These are phyloP conservation scores for Suhomyces chickasaworum DNA, from an alignment of 1,139 yeast genomes.

Conservation along the genomic window DNA sequence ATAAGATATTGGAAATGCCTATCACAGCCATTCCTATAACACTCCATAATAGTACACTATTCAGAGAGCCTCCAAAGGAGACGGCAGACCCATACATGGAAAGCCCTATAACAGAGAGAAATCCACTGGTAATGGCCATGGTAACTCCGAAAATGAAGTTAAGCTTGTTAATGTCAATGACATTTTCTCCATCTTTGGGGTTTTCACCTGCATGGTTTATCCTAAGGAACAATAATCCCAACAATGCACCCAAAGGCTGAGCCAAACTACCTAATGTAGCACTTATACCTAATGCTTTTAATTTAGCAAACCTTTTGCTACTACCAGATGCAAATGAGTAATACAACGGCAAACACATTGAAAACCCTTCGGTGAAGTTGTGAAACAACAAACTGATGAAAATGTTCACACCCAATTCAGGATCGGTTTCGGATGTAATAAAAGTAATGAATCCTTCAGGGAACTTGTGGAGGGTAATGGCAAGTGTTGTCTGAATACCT, in stretches of 20 bases:
- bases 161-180: constrained; percentile 36
- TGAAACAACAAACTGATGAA: constrained; percentile 84
- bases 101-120: constrained; percentile 73
- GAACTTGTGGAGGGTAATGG: constrained; percentile 83
- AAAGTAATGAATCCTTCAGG: constrained; percentile 95
- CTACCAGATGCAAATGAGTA: constrained; percentile 51
- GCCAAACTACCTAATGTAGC: constrained; percentile 77
- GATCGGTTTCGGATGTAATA: constrained; percentile 75
- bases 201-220: constrained; percentile 32
- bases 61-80: constrained; percentile 64
- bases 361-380: constrained; percentile 93
- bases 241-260: constrained; percentile 85
- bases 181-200: constrained; percentile 17
- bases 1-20: constrained; percentile 28
- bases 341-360: constrained; percentile 88
- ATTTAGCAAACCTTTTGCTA: constrained; percentile 40
- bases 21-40: constrained; percentile 48
- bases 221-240: constrained; percentile 64
- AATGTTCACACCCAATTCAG: constrained; percentile 72
- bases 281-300: constrained; percentile 65
- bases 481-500: constrained; percentile 87
- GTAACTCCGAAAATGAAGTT: constrained; percentile 60
- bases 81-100: constrained; percentile 86
- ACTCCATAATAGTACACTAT: constrained; percentile 55
- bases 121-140: constrained; percentile 80